phyloP scores from a whole-genome alignment of 176 grass and related monocot genomes.

The Avena sativa region DNA sequence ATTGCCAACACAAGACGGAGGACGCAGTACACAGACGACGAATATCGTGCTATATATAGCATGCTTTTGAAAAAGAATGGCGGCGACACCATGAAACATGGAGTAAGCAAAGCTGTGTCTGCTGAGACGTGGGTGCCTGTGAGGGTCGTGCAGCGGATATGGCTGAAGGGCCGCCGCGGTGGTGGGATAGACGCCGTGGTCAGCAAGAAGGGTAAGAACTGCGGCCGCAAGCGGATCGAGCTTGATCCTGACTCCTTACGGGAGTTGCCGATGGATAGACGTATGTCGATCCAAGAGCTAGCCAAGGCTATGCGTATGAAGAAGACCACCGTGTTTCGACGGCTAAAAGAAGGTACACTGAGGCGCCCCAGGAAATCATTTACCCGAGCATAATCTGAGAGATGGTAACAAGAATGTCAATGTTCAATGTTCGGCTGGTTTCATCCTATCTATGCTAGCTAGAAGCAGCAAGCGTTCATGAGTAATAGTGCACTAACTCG shows the following conservation, averaged over 20 bases:
- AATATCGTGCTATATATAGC: neutral
- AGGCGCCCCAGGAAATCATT: neutral
- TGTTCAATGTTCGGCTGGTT: neutral
- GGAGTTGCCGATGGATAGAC: neutral
- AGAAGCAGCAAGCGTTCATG: neutral
- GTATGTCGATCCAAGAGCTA: slow-evolving; percentile 6
- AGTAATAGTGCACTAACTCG: neutral
- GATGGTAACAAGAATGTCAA: neutral
- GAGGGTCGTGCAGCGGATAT: slow-evolving; percentile 1
- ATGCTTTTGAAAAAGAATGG: neutral
- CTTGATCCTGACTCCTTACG: neutral
- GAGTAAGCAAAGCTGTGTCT: neutral
- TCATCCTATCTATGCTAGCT: neutral
- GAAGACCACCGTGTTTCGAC: neutral
- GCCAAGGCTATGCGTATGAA: neutral
- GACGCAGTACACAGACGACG: neutral
- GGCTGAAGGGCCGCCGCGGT: neutral
- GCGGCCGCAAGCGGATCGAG: neutral
- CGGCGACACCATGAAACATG: neutral
- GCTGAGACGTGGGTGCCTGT: neutral
- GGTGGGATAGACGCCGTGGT: neutral
- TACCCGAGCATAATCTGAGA: neutral
- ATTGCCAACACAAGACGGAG: neutral
- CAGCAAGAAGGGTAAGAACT: slow-evolving; percentile 2
- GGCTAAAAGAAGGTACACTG: slow-evolving; percentile 15